Conservation (phyloP, 768 basidiomycete species). For the Mycena vitilis region DNA sequence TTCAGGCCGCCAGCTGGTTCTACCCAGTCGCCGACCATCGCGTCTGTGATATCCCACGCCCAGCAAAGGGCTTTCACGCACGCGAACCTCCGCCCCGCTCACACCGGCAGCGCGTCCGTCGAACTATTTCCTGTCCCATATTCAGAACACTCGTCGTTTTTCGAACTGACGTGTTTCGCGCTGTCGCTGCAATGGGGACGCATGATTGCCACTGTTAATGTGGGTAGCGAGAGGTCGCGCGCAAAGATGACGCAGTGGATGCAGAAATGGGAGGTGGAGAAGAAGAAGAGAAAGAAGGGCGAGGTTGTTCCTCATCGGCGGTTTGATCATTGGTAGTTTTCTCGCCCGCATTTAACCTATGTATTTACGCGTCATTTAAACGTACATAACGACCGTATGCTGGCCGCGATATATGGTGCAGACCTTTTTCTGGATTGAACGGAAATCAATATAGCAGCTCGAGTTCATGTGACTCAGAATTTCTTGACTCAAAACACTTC, state of each 20-base stretch:
- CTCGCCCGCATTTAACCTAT: conserved; percentile 1
- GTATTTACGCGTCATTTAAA: conserved; percentile 5
- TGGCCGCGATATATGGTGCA: too few species aligned
- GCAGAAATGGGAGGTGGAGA: conserved; percentile 88
- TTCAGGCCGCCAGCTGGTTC: conserved; percentile 75
- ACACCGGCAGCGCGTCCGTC: conserved; percentile 75
- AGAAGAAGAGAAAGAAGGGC: conserved; percentile 61
- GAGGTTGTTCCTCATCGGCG: conserved; percentile 54
- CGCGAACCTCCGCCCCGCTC: conserved; percentile 72
- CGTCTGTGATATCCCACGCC: conserved; percentile 74
- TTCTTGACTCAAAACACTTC: conserved; percentile 31
- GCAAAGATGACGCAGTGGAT: conserved; percentile 93
- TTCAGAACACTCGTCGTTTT: conserved; percentile 96
- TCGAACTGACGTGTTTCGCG: conserved; percentile 95
- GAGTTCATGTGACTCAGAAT: conserved; percentile 35
- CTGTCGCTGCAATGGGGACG: conserved; percentile 86
- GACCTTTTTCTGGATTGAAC: too few species aligned
- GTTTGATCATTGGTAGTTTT: conserved; percentile 59
- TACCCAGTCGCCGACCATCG: conserved; percentile 70
- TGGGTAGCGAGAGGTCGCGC: conserved; percentile 77
- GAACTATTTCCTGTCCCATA: conserved; percentile 90
- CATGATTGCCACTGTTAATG: conserved; percentile 97
- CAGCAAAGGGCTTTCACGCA: conserved; percentile 78
- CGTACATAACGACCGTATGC: background rate
- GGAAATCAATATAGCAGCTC: too few species aligned